Conservation (phyloP, 495 filamentous ascomycete genomes). For the Glonium stellatum region DNA sequence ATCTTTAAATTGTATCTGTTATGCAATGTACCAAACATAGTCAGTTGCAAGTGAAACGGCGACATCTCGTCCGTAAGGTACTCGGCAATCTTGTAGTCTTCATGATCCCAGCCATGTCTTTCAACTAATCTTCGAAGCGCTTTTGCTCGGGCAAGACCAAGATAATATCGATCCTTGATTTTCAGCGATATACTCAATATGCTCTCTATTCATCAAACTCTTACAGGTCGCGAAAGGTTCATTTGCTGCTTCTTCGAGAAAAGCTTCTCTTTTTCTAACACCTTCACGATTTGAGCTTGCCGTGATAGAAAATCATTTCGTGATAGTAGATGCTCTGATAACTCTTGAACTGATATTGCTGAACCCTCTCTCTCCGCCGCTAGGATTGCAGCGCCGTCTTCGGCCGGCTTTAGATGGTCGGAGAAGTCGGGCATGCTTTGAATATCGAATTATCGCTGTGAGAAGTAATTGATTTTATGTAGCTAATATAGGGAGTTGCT, state of each 20-base stretch:
- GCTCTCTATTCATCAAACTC: not conserved
- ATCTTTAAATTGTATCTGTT: not conserved
- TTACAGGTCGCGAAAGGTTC: slow-evolving; percentile 39
- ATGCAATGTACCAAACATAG: slow-evolving; percentile 31
- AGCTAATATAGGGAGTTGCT: no score
- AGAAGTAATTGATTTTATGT: no score
- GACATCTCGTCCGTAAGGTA: slow-evolving; percentile 45
- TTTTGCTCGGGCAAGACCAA: slow-evolving; percentile 44
- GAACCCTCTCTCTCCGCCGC: slow-evolving; percentile 38
- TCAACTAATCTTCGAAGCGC: slow-evolving; percentile 39
- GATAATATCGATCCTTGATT: slow-evolving; percentile 38
- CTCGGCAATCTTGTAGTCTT: slow-evolving; percentile 42
- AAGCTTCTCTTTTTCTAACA: slow-evolving; percentile 38
- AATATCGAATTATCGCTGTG: no score
- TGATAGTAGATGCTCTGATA: slow-evolving; percentile 39
- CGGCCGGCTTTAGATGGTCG: slow-evolving; percentile 39
- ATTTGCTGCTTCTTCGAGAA: slow-evolving; percentile 41
- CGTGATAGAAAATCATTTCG: slow-evolving; percentile 39
- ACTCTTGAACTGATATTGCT: slow-evolving; percentile 35
- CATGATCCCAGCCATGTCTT: slow-evolving; percentile 38
- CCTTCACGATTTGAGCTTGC: slow-evolving; percentile 38
- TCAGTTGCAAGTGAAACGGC: slow-evolving; percentile 38
- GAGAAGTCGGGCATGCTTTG: slow-evolving; percentile 44
- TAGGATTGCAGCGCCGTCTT: slow-evolving; percentile 39
- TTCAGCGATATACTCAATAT: not conserved